Evolutionary conservation across 257 asterid species (phyloP).

Genomic region (Forsythia viridissima): DNA sequence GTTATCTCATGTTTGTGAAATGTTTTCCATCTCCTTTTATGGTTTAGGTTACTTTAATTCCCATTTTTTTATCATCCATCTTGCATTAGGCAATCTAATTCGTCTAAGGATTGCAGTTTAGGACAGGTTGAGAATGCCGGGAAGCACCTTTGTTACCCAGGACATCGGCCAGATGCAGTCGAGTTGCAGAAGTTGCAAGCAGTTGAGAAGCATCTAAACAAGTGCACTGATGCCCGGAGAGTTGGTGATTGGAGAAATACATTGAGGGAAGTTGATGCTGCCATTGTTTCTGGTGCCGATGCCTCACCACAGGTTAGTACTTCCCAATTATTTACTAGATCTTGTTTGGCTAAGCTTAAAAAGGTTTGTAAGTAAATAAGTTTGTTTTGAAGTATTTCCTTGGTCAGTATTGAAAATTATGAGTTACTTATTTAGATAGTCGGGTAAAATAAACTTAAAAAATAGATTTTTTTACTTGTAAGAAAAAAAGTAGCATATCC

Average conservation of each 20-base stretch:
- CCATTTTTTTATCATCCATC: constrained; percentile 6
- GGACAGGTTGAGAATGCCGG: constrained; percentile 73
- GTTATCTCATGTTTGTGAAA: neutral
- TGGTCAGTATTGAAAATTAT: neutral
- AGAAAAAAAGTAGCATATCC: neutral
- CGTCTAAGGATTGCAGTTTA: constrained; percentile 50
- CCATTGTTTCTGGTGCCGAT: constrained; percentile 82
- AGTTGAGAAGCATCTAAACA: constrained; percentile 66
- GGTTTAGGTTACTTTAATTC: neutral
- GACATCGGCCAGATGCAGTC: constrained; percentile 49
- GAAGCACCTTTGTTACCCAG: constrained; percentile 56
- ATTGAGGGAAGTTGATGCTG: constrained; percentile 73
- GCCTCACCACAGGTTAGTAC: constrained; percentile 67
- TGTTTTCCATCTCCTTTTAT: neutral
- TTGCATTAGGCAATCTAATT: constrained; percentile 34
- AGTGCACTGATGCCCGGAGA: constrained; percentile 65
- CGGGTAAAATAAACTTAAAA: neutral
- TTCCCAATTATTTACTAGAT: neutral
- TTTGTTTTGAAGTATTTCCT: neutral
- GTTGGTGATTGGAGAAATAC: constrained; percentile 71
- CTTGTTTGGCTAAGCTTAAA: neutral
- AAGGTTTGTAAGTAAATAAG: neutral
- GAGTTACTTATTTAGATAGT: neutral
- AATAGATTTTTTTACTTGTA: neutral
- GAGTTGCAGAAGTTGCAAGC: constrained; percentile 64